These are phyloP conservation scores for Hibiscus trionum DNA, from an alignment of 345 rosid genomes.

Conservation along the genomic window DNA sequence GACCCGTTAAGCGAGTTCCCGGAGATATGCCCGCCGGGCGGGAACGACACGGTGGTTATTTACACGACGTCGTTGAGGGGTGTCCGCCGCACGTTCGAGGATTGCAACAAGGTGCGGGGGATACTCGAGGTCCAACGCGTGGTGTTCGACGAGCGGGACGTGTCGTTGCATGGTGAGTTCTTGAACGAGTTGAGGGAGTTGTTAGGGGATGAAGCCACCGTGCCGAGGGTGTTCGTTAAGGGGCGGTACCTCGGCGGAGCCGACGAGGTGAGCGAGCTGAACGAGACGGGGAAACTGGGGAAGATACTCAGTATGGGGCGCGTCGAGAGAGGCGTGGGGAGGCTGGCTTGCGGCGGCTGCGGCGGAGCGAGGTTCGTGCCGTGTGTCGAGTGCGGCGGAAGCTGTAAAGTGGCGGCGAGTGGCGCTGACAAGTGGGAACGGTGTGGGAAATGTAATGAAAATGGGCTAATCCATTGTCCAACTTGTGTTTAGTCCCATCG, in stretches of 20 bases:
- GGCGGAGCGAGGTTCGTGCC: slow-evolving; percentile 87
- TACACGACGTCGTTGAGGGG: slow-evolving; percentile 93
- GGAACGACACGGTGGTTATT: slow-evolving; percentile 50
- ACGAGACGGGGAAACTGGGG: slow-evolving; percentile 63
- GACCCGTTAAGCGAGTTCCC: slow-evolving; percentile 71
- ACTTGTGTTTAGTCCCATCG: slow-evolving; percentile 26
- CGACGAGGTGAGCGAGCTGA: slow-evolving; percentile 56
- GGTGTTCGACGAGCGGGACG: slow-evolving; percentile 80
- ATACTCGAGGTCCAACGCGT: slow-evolving; percentile 55
- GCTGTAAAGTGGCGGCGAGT: slow-evolving; percentile 58
- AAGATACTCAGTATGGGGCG: slow-evolving; percentile 54
- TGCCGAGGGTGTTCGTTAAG: slow-evolving; percentile 76
- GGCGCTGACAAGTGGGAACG: slow-evolving; percentile 40
- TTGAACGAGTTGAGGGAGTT: slow-evolving; percentile 55
- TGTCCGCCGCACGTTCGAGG: slow-evolving; percentile 71
- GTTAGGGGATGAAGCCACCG: slow-evolving; percentile 36
- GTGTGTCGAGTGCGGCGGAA: slow-evolving; percentile 82
- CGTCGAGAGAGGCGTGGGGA: slow-evolving; percentile 61
- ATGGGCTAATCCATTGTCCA: slow-evolving; percentile 74
- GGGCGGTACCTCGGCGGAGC: slow-evolving; percentile 83
- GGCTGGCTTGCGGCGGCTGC: slow-evolving; percentile 76
- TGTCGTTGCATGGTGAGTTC: slow-evolving; percentile 68
- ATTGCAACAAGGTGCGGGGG: slow-evolving; percentile 41
- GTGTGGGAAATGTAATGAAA: slow-evolving; percentile 77
- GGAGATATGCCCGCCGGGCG: slow-evolving; percentile 72